Conservation (phyloP, 331 rosid genomes). For the Cydonia oblonga region DNA sequence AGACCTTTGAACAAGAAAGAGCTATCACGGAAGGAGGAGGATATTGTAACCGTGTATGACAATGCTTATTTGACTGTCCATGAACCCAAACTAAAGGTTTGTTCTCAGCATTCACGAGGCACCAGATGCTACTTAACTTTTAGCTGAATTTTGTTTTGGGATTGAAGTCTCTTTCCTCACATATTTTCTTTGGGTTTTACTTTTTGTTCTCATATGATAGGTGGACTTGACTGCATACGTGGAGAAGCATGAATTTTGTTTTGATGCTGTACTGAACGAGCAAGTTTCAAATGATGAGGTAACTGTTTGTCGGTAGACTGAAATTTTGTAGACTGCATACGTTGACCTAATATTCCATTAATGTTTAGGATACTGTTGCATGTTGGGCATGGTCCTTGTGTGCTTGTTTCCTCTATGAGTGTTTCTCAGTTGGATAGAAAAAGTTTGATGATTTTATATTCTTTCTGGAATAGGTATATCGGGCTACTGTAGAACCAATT, state of each 20-base stretch:
- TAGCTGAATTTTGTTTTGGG: constrained; percentile 3
- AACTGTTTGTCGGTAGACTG: constrained; percentile 10
- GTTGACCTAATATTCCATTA: background rate
- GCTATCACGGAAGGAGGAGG: constrained; percentile 85
- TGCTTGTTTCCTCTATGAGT: constrained; percentile 6
- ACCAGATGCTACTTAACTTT: background rate
- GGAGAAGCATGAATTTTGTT: constrained; percentile 96
- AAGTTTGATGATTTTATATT: constrained; percentile 11
- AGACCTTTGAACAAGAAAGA: constrained; percentile 93
- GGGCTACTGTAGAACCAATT: constrained; percentile 81
- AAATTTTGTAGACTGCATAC: background rate
- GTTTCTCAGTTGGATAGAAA: constrained; percentile 4
- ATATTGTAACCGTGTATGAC: constrained; percentile 64
- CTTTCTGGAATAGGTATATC: constrained; percentile 55
- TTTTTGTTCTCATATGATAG: constrained; percentile 26
- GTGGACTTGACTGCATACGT: constrained; percentile 97
- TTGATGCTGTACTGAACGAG: constrained; percentile 84
- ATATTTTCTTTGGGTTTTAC: background rate
- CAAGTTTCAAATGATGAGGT: constrained; percentile 84
- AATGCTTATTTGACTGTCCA: constrained; percentile 63
- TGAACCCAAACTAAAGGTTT: constrained; percentile 86
- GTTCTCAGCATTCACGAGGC: constrained; percentile 12
- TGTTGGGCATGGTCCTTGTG: constrained; percentile 1
- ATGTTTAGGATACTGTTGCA: constrained; percentile 1
- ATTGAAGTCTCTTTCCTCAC: background rate